Evolutionary conservation across 805 yeast species (phyloP).

Genomic region (Wickerhamomyces xylosicus): DNA sequence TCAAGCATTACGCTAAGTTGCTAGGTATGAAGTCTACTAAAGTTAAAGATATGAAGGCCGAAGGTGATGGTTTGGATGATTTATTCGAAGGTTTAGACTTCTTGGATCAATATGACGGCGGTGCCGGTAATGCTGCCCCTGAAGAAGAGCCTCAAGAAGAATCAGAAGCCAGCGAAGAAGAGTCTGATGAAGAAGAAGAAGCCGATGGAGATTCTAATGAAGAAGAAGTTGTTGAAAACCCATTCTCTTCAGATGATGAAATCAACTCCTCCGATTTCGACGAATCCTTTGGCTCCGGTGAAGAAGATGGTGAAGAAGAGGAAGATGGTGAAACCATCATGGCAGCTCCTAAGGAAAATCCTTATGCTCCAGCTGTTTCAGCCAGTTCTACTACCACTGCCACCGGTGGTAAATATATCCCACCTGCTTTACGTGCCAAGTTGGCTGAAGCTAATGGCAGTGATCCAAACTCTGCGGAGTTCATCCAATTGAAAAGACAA

Average conservation of each 20-base stretch:
- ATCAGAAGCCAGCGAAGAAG: slow-evolving; percentile 14
- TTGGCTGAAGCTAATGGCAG: slow-evolving; percentile 13
- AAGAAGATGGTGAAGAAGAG: slow-evolving; percentile 23
- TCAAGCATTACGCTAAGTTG: slow-evolving; percentile 73
- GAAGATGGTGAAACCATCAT: slow-evolving; percentile 19
- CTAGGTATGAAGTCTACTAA: slow-evolving; percentile 56
- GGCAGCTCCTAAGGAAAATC: slow-evolving; percentile 48
- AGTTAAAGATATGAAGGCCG: slow-evolving; percentile 38
- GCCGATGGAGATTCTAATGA: slow-evolving; percentile 16
- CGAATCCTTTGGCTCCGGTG: slow-evolving; percentile 27
- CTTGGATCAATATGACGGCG: slow-evolving; percentile 25
- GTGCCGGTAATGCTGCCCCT: slow-evolving; percentile 16
- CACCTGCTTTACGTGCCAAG: slow-evolving; percentile 73
- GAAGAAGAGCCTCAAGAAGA: slow-evolving; percentile 20
- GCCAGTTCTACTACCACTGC: slow-evolving; percentile 6
- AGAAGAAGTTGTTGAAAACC: slow-evolving; percentile 19
- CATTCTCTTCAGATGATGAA: slow-evolving; percentile 31
- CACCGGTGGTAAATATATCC: slow-evolving; percentile 47
- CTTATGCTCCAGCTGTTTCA: slow-evolving; percentile 51
- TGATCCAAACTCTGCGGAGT: slow-evolving; percentile 31
- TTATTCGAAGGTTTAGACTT: slow-evolving; percentile 56
- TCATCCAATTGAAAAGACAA: slow-evolving; percentile 40
- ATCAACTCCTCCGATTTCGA: slow-evolving; percentile 33
- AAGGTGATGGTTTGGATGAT: slow-evolving; percentile 76
- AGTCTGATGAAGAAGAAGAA: slow-evolving; percentile 18